Conservation (phyloP, 768 basidiomycete species). For the Pisolithus microcarpus region DNA sequence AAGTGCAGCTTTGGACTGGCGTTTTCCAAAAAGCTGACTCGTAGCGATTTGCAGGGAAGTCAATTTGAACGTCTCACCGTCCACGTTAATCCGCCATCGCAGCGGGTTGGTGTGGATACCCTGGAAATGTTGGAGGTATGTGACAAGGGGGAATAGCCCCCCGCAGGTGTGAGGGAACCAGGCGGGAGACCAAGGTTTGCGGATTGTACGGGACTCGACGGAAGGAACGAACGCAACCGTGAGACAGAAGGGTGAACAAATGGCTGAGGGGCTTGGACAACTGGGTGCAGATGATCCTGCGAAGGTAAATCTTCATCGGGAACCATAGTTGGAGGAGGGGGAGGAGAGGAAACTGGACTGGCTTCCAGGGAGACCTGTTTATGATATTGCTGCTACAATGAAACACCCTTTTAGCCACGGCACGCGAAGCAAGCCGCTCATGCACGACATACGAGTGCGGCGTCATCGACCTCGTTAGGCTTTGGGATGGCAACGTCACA, state of each 20-base stretch:
- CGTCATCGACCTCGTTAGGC: slow-evolving; percentile 16
- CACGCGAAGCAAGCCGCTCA: slow-evolving; percentile 12
- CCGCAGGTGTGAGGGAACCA: slow-evolving; percentile 37
- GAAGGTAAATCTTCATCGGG: slow-evolving; percentile 4
- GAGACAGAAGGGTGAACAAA: slow-evolving; percentile 73
- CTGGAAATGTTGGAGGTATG: slow-evolving; percentile 68
- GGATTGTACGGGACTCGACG: slow-evolving; percentile 38
- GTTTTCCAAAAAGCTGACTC: slow-evolving; percentile 46
- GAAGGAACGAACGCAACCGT: slow-evolving; percentile 65
- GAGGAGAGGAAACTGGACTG: slow-evolving; percentile 35
- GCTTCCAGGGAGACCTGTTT: slow-evolving; percentile 32
- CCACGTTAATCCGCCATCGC: slow-evolving; percentile 18
- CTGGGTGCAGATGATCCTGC: neutral
- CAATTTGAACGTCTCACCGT: slow-evolving; percentile 71
- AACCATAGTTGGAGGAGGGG: slow-evolving; percentile 24
- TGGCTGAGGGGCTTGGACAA: slow-evolving; percentile 31
- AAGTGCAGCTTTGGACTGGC: slow-evolving; percentile 54
- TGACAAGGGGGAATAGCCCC: slow-evolving; percentile 49
- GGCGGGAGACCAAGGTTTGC: slow-evolving; percentile 37
- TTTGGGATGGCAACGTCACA: slow-evolving; percentile 32
- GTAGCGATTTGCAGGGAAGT: slow-evolving; percentile 55
- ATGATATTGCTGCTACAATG: slow-evolving; percentile 18
- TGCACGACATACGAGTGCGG: slow-evolving; percentile 28
- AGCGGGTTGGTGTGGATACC: slow-evolving; percentile 48
- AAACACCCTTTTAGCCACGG: slow-evolving; percentile 18